Evolutionary conservation across 768 basidiomycete species (phyloP), one percentile per base, ranked within the genome.

Genomic region (Boletus rufocinnamomeus): DNA sequence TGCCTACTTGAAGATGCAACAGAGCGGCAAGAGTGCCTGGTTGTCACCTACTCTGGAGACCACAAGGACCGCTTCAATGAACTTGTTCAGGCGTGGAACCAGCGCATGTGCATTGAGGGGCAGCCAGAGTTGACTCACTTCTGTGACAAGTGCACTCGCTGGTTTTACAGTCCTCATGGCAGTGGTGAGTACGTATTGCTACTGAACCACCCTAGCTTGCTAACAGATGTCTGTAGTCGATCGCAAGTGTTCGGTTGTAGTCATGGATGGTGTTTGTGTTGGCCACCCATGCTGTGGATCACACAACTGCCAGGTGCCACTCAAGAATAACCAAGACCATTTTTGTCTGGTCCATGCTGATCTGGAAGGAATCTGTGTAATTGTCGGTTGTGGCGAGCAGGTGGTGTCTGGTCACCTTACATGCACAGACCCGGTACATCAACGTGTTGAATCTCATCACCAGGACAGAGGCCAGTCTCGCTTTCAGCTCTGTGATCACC

Each of bases 1-100:
- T 60, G n/a, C 1, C 19, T 63, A 1, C 62, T 63, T 8, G 52
- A 63, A n/a, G 49, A 60, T 50, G 40, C 52, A 1, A 3, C 8
- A 0, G 52, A 51, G 3, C 21, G 6, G 0, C 2, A 51, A 0
- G 49, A 63, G 14, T 48, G 41, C 1, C 59, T 57, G 1, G 1
- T 60, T 3, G 21, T 47, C 19, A 44, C 0, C 1, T 44, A 63
- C 16, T 10, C 48, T 5, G 52, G 52, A 0, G 28, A 43, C 3
- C 59, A 63, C 0, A 54, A 54, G 2, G 50, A 51, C 2, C 25
- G 28, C 2, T 28, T 63, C 1, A 44, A 0, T 1, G 50, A 48
- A 0, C 49, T 49, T 28, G n/a, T 63, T 1, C 45, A 34, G 3
- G 41, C 50, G 2, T 2, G 50, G 0, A 63, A 63, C 5, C 16